Conservation (phyloP, 768 basidiomycete species). For the Lanmaoa pseudosensibilis region DNA sequence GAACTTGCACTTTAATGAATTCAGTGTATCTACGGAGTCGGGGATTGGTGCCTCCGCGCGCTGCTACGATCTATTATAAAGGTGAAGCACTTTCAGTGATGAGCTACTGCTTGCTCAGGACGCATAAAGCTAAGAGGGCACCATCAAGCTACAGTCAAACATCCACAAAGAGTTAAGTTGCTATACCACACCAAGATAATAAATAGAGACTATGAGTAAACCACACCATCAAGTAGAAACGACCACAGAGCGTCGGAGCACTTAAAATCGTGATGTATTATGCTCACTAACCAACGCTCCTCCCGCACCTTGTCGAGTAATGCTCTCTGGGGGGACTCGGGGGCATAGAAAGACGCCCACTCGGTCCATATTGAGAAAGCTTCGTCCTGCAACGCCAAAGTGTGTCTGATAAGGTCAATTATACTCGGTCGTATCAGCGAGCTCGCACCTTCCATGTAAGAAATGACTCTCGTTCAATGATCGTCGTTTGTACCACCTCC, state of each 20-base stretch:
- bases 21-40: too few relatives aligned
- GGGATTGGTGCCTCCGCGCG: too few relatives aligned
- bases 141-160: background rate
- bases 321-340: constrained; percentile 65
- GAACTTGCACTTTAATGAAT: too few relatives aligned
- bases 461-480: constrained; percentile 95
- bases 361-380: constrained; percentile 95
- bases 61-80: too few relatives aligned
- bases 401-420: background rate
- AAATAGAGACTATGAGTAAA: background rate
- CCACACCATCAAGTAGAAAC: constrained; percentile 58
- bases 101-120: too few relatives aligned
- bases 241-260: constrained; percentile 75
- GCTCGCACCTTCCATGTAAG: constrained; percentile 87
- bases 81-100: too few relatives aligned
- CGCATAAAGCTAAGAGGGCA: too few relatives aligned
- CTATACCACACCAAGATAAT: background rate
- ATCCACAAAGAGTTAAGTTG: background rate
- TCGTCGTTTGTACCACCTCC: constrained; percentile 93
- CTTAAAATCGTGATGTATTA: constrained; percentile 94
- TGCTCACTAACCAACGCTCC: constrained; percentile 84
- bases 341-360: constrained; percentile 88
- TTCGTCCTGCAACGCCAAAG: constrained; percentile 65
- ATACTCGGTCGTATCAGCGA: background rate
- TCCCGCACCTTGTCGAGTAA: constrained; percentile 72